phyloP scores from a whole-genome alignment of 495 filamentous ascomycete species.

The Hypoxylon fuscum region DNA sequence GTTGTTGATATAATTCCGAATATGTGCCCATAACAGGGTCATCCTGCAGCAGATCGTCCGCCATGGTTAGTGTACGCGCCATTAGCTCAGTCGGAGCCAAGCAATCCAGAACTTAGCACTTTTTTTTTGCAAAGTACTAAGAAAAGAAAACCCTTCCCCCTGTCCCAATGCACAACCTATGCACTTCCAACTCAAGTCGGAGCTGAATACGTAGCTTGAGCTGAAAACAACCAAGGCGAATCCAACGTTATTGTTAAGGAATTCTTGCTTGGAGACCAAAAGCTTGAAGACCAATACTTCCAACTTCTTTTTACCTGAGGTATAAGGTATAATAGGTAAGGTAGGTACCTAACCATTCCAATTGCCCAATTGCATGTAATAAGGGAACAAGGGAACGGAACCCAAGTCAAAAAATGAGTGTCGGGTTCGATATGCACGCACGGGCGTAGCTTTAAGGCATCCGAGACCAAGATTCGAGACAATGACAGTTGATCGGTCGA shows the following conservation, averaged over 20 bases:
- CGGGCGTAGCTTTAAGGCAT: conserved; percentile 17
- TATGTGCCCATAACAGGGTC: background rate
- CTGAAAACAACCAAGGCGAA: conserved; percentile 6
- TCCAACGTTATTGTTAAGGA: conserved; percentile 13
- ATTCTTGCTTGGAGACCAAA: conserved; percentile 11
- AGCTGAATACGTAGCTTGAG: background rate
- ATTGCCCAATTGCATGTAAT: conserved; percentile 12
- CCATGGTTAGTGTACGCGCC: conserved; percentile 20
- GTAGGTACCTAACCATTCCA: no score
- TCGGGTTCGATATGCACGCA: conserved; percentile 22
- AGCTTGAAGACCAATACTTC: no score
- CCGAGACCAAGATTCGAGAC: conserved; percentile 28
- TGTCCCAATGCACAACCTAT: conserved; percentile 21
- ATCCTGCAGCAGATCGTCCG: conserved; percentile 18
- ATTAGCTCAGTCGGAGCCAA: conserved; percentile 22
- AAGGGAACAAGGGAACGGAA: conserved; percentile 1
- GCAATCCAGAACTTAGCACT: conserved; percentile 19
- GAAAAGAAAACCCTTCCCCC: background rate
- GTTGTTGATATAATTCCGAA: conserved; percentile 12
- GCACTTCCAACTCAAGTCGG: conserved; percentile 13
- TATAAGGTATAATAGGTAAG: no score
- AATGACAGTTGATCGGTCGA: conserved; percentile 16
- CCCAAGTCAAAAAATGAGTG: conserved; percentile 6
- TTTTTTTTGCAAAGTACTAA: no score
- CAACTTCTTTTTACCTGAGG: no score